These are phyloP conservation scores for Phtheirospermum japonicum DNA, from an alignment of 257 asterid genomes.

Conservation along the genomic window DNA sequence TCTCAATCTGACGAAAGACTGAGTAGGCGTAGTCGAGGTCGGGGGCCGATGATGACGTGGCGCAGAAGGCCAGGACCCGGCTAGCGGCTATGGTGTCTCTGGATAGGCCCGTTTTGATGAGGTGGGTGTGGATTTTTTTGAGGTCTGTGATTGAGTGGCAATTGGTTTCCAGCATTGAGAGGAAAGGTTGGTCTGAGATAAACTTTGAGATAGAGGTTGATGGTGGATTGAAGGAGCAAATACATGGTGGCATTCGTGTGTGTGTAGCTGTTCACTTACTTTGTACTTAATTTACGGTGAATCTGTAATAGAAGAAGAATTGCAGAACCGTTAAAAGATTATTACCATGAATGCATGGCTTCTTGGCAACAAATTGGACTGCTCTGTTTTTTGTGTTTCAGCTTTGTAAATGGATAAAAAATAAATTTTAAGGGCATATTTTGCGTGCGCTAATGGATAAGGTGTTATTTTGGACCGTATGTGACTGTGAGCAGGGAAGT, in stretches of 20 bases:
- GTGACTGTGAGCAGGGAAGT: neutral
- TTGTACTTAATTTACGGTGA: constrained; percentile 16
- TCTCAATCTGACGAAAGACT: constrained; percentile 40
- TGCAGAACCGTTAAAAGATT: constrained; percentile 12
- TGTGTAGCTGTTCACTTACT: neutral
- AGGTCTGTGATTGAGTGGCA: constrained; percentile 57
- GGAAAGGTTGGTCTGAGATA: constrained; percentile 65
- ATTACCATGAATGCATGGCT: constrained; percentile 29
- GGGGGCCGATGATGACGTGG: constrained; percentile 29
- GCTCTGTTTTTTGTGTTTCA: neutral
- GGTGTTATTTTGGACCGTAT: constrained; percentile 20
- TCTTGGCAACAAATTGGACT: constrained; percentile 3
- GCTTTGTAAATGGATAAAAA: constrained; percentile 16
- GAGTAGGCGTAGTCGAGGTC: constrained; percentile 53
- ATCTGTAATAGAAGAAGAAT: constrained; percentile 9
- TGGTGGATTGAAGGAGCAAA: constrained; percentile 61
- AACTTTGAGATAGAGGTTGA: constrained; percentile 71
- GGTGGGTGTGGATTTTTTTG: constrained; percentile 55
- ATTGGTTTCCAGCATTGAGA: constrained; percentile 55
- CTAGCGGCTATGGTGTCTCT: constrained; percentile 56
- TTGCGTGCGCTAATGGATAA: constrained; percentile 30
- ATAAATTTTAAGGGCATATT: neutral
- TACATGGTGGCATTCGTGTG: constrained; percentile 57
- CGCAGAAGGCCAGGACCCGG: constrained; percentile 52
- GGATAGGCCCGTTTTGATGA: constrained; percentile 66